Evolutionary conservation across 176 grass and related monocot species (phyloP), one percentile per base, ranked within the genome.

Genomic region (Oryza longistaminata): DNA sequence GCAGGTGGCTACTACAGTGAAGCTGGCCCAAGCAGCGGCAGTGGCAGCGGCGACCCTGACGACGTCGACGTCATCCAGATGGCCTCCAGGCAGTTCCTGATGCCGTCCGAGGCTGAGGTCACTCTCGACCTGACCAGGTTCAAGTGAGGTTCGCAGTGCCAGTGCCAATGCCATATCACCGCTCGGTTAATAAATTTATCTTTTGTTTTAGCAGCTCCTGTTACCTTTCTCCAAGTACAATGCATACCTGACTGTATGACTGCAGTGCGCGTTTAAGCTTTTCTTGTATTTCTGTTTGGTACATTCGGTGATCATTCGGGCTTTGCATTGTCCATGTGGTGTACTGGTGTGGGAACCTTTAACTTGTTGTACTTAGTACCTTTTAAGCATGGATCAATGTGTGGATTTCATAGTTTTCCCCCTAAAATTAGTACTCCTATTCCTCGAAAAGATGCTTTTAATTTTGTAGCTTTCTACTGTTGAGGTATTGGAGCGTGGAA

Each of bases 1-100:
- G 40, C 4, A 40, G 39, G 6, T 9, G 7, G 21, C 26, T 61
- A 76, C 50, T 70, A 75, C 64, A 37, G 15, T 19, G 71, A 73
- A 39, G 71, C 39, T 9, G 62, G 76, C 21, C n/a, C 35, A 1
- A 62, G 37, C 76, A 70, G 25, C 21, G 7, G 14, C 11, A 5
- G 14, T 5, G 75, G 61, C 25, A n/a, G 27, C 9, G 16, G 49
- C 7, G 61, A 68, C 17, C 69, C 39, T 40, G 39, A 40, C 39
- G 39, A 40, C 10, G 39, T 40, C 7, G 39, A 40, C 9, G 64
- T 65, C 16, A 64, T 70, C 22, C 71, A 81, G 27, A 60, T 52
- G 64, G 88, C 82, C 27, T 81, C 88, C 1, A 76, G 76, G 87
- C 49, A 89, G 13, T 76, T 85, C 70, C 4, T 80, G 70, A 49